Percentiles rank a stretch among this genome's conserved stretches.
Evolutionary conservation across 202 grass and related monocot genomes (phyloP).

Genomic region (Elaeis oleifera): DNA sequence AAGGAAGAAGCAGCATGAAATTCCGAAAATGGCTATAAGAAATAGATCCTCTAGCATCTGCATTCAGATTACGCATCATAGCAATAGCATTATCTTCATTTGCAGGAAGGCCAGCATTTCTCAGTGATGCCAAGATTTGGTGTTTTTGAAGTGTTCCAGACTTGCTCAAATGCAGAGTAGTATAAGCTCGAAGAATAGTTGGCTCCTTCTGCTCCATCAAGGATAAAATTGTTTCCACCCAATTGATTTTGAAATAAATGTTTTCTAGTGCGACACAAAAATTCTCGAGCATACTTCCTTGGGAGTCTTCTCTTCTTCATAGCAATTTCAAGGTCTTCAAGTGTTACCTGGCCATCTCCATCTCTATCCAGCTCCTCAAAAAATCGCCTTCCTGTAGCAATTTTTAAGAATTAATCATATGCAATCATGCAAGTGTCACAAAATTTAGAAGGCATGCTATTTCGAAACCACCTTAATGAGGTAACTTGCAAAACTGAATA

Average conservation of each 20-base stretch:
- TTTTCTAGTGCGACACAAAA: slow-evolving; percentile 66
- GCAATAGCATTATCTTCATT: slow-evolving; percentile 89
- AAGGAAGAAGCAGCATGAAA: slow-evolving; percentile 97
- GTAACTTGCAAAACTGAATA: no score
- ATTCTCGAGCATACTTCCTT: slow-evolving; percentile 66
- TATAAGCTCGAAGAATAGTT: slow-evolving; percentile 88
- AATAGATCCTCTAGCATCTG: slow-evolving; percentile 69
- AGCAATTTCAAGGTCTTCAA: slow-evolving; percentile 92
- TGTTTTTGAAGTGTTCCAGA: slow-evolving; percentile 93
- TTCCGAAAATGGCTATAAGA: slow-evolving; percentile 97
- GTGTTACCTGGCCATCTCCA: slow-evolving; percentile 77
- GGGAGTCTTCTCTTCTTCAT: slow-evolving; percentile 86
- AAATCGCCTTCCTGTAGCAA: slow-evolving; percentile 69
- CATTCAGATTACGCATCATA: slow-evolving; percentile 91
- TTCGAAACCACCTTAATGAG: no score
- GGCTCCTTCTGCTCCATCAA: slow-evolving; percentile 99
- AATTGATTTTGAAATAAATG: slow-evolving; percentile 94
- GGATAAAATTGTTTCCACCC: slow-evolving; percentile 93
- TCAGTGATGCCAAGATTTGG: slow-evolving; percentile 79
- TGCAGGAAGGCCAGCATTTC: slow-evolving; percentile 67
- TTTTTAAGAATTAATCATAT: neutral
- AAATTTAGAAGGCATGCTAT: no score
- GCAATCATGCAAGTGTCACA: no score
- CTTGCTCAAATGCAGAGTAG: slow-evolving; percentile 88
- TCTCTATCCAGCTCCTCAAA: slow-evolving; percentile 97